A percentile compares a stretch with the other conserved stretches of the same genome.
Conservation (phyloP, 306 rosid genomes). For the Sindora glabra region DNA sequence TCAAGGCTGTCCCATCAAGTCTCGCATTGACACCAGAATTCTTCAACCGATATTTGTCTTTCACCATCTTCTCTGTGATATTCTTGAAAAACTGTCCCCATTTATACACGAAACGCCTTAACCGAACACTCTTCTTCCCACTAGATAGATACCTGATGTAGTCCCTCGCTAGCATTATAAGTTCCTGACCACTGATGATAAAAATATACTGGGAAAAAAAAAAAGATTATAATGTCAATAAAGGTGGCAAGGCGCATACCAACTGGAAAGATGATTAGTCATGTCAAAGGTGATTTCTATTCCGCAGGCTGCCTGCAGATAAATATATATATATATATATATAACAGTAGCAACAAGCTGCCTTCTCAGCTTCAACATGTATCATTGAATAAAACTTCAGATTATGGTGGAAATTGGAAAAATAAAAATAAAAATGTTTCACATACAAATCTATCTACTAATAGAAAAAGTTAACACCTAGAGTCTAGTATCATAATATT, state of each 20-base stretch:
- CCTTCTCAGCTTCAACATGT: too few relatives aligned
- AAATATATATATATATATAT: neutral
- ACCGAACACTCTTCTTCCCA: conserved; percentile 55
- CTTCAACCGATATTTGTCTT: conserved; percentile 24
- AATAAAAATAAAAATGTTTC: too few relatives aligned
- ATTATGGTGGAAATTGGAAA: too few relatives aligned
- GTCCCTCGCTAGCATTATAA: conserved; percentile 51
- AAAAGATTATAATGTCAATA: neutral
- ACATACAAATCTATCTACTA: too few relatives aligned
- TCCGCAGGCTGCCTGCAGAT: neutral
- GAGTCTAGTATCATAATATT: too few relatives aligned
- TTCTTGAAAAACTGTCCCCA: conserved; percentile 34
- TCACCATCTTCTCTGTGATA: conserved; percentile 25
- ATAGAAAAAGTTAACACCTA: too few relatives aligned
- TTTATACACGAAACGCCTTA: conserved; percentile 37
- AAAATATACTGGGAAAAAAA: conserved; percentile 51
- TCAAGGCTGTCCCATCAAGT: conserved; percentile 30
- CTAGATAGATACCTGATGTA: conserved; percentile 49
- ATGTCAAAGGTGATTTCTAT: neutral
- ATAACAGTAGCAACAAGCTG: too few relatives aligned
- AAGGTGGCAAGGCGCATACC: neutral
- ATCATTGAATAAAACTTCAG: too few relatives aligned
- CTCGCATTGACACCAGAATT: conserved; percentile 33
- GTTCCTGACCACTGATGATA: conserved; percentile 62
- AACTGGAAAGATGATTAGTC: neutral